Evolutionary conservation across 176 grass and related monocot genomes (phyloP).

Genomic region (Carex kokanica): DNA sequence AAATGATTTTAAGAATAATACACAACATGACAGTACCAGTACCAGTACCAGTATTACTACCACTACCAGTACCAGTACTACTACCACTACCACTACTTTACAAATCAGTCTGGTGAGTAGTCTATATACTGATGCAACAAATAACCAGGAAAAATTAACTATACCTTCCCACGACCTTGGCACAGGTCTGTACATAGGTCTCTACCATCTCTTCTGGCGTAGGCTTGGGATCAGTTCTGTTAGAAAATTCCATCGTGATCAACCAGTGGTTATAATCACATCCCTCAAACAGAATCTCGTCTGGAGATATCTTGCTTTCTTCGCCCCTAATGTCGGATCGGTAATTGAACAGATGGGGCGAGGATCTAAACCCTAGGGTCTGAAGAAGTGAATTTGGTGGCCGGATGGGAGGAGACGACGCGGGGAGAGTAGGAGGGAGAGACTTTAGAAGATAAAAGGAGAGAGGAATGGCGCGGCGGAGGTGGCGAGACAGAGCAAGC

Average conservation of each 20-base stretch:
- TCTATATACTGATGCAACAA: neutral
- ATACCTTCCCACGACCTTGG: constrained; percentile 93
- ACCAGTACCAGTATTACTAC: neutral
- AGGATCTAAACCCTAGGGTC: constrained; percentile 51
- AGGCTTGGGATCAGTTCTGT: constrained; percentile 49
- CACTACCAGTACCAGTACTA: neutral
- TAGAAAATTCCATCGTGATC: constrained; percentile 95
- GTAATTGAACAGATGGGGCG: constrained; percentile 35
- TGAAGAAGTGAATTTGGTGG: neutral
- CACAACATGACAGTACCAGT: neutral
- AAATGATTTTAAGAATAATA: neutral
- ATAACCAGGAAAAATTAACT: neutral
- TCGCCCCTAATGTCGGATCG: constrained; percentile 32
- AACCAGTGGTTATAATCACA: constrained; percentile 99
- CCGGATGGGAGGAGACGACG: neutral
- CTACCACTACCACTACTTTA: neutral
- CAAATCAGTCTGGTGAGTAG: neutral
- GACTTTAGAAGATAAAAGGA: constrained; percentile 35
- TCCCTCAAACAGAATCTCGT: constrained; percentile 87
- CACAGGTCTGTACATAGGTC: constrained; percentile 83
- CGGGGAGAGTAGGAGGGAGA: neutral
- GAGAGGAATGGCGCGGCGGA: constrained; percentile 45
- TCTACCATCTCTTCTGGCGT: constrained; percentile 93
- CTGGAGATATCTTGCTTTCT: constrained; percentile 50
- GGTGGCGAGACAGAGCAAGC: constrained; percentile 63